These are phyloP conservation scores for Mimosa bimucronata DNA, from an alignment of 306 rosid species.

Conservation along the genomic window DNA sequence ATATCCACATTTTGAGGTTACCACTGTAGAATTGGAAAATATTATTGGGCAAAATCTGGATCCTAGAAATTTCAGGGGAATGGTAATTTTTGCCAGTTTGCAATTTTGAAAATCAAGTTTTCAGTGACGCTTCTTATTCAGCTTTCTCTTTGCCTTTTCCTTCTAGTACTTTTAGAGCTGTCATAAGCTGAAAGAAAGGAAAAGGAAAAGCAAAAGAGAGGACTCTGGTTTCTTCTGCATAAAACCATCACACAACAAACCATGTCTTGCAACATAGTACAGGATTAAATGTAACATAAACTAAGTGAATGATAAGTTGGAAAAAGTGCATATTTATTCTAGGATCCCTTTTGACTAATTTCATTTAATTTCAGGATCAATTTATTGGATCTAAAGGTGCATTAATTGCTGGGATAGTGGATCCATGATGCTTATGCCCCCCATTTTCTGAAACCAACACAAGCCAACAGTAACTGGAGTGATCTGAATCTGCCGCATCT, in stretches of 20 bases:
- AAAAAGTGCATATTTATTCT: background rate
- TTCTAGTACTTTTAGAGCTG: conserved; percentile 54
- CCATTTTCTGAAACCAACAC: background rate
- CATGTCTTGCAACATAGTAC: background rate
- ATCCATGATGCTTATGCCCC: background rate
- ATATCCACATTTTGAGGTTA: conserved; percentile 21
- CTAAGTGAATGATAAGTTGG: background rate
- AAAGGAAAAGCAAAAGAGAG: conserved; percentile 24
- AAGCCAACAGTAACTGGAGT: background rate
- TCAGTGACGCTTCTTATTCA: conserved; percentile 49
- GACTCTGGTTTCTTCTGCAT: conserved; percentile 83
- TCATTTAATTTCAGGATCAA: background rate
- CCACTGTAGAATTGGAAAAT: background rate
- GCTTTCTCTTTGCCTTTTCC: conserved; percentile 77
- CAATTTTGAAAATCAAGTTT: conserved; percentile 28
- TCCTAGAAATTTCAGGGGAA: conserved; percentile 39
- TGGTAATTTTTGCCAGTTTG: background rate
- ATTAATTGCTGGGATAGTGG: background rate
- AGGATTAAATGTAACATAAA: background rate
- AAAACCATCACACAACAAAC: conserved; percentile 32
- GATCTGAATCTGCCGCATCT: background rate
- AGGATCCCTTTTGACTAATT: background rate
- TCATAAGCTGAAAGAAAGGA: conserved; percentile 78
- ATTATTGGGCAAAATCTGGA: background rate
- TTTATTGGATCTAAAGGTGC: conserved; percentile 24